Evolutionary conservation across 306 rosid species (phyloP).

Genomic region (Vachellia collinsii): DNA sequence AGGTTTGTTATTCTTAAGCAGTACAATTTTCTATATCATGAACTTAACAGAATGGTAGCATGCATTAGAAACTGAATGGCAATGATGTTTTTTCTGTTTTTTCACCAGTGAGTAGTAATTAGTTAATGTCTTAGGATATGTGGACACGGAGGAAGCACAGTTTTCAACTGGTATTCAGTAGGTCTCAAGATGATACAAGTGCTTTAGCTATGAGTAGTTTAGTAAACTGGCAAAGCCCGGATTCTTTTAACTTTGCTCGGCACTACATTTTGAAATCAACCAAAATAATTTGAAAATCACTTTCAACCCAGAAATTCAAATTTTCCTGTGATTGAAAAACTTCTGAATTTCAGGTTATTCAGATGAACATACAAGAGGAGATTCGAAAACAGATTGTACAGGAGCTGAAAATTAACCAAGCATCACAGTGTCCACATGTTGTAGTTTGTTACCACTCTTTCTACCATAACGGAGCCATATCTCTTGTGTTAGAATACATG

Average conservation of each 20-base stretch:
- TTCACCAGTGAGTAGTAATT: slow-evolving; percentile 12
- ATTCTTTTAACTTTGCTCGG: slow-evolving; percentile 15
- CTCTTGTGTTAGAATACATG: slow-evolving; percentile 96
- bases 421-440: slow-evolving; percentile 91
- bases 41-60: slow-evolving; percentile 9
- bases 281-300: slow-evolving; percentile 11
- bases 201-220: not conserved
- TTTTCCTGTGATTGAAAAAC: slow-evolving; percentile 10
- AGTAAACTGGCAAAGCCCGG: not conserved
- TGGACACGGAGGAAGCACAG: not conserved
- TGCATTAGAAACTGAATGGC: not conserved
- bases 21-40: slow-evolving; percentile 20
- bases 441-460: slow-evolving; percentile 96
- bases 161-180: not conserved
- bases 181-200: not conserved
- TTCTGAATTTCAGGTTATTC: slow-evolving; percentile 73
- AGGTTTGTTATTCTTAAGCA: slow-evolving; percentile 53
- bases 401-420: slow-evolving; percentile 96
- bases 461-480: slow-evolving; percentile 89
- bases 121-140: not conserved
- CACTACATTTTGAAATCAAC: slow-evolving; percentile 19
- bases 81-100: not conserved
- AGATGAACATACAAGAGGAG: slow-evolving; percentile 95
- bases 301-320: slow-evolving; percentile 6
- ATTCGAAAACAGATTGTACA: slow-evolving; percentile 97